Base-by-base conservation (phyloP, 2,329 filamentous ascomycete species). In the Pseudonectria buxi region DNA sequence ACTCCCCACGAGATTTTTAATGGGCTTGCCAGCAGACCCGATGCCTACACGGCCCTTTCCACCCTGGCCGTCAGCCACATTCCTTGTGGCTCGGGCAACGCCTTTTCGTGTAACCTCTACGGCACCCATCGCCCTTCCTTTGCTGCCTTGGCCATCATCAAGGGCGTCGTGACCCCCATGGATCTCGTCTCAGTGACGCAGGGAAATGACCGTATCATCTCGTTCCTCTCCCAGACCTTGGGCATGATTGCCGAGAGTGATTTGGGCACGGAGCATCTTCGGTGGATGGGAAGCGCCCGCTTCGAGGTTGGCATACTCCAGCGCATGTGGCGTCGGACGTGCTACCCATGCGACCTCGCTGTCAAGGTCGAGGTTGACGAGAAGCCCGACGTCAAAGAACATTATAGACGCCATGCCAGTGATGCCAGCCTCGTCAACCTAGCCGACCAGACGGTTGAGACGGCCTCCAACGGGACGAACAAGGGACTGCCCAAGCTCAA, bases 1-100 rank as follows among this genome's bases (percentile, higher is more conserved):
- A 71, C 95, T 26, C 83, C 87, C 0, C 83, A 95, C 57, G 92
- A 98, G 61, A 83, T 95, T 7, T 95, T 95, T 68, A 96, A 98
- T 56, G 92, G 92, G 0, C 65, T 98, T 24, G 88, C 77, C 11
- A 82, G 78, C 61, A 80, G 87, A 26, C 56, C 72, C 4, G 85
- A 95, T 61, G 88, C 88, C 14, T 68, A 71, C 24, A 73, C 73
- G 36, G 92, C 90, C 0, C 64, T 98, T 41, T 65, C 71, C 14
- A 84, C 81, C 51, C 65, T 96, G 11, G 86, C 92, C 1, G 79
- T 98, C 2, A 82, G 81, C 14, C 86, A 95, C 54, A 72, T 98
- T 25, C 92, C 92, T 2, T 94, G 89, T 55, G 92, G 92, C 11
- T 92, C 86, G 32, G 92, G 92, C 6, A 98, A 98, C 59, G 92